Conservation (phyloP, 768 basidiomycete species). For the Suillus placidus region DNA sequence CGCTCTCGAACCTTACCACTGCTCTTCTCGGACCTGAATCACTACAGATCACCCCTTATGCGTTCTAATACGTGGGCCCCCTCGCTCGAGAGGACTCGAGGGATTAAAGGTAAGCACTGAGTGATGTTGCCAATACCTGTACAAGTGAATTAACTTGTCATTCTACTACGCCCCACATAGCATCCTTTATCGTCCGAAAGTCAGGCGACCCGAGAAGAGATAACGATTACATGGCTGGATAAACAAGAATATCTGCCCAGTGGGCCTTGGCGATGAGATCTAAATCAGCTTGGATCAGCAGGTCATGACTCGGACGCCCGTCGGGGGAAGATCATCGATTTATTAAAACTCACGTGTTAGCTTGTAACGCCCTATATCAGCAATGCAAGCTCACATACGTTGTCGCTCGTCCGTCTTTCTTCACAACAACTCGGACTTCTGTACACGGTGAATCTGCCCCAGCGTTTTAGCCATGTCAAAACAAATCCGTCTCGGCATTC, state of each 20-base stretch:
- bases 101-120: neutral
- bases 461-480: neutral
- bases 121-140: neutral
- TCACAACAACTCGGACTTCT: neutral
- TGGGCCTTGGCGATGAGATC: neutral
- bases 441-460: neutral
- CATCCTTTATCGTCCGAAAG: neutral
- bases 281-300: constrained; percentile 1
- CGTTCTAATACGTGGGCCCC: neutral
- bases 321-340: neutral
- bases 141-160: neutral
- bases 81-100: neutral
- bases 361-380: neutral
- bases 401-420: neutral
- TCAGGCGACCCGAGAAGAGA: neutral
- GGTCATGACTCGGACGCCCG: neutral
- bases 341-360: neutral
- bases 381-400: too few relatives aligned
- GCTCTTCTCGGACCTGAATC: neutral
- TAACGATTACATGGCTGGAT: neutral
- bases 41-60: too few relatives aligned
- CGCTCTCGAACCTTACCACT: neutral
- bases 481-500: constrained; percentile 5
- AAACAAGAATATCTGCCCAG: neutral
- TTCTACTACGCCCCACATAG: neutral